These are phyloP conservation scores for Zygotorulaspora chibaensis DNA, from an alignment of 805 yeast species.

Conservation along the genomic window DNA sequence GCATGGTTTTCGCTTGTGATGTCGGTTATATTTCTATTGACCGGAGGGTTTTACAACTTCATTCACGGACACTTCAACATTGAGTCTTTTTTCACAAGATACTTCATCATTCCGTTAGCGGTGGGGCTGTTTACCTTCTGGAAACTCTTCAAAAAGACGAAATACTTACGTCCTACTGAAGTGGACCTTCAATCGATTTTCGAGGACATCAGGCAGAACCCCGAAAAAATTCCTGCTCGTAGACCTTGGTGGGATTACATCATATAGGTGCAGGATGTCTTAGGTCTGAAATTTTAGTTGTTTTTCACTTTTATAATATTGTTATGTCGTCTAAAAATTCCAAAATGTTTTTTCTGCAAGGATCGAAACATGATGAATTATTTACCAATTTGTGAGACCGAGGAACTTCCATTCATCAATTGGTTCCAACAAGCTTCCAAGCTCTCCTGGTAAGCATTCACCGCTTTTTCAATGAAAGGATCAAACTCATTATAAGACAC, in stretches of 20 bases:
- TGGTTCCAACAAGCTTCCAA: conserved; percentile 5
- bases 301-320: no score
- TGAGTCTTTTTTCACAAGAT: conserved; percentile 56
- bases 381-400: not conserved
- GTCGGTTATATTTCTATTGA: conserved; percentile 51
- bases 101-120: conserved; percentile 39
- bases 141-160: conserved; percentile 35
- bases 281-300: no score
- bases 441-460: conserved; percentile 5
- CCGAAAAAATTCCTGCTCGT: conserved; percentile 20
- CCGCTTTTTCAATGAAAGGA: conserved; percentile 4
- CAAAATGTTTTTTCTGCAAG: no score
- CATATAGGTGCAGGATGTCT: no score
- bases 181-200: conserved; percentile 39
- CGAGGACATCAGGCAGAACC: conserved; percentile 32
- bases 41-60: conserved; percentile 70
- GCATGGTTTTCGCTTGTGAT: conserved; percentile 52
- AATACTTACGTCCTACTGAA: conserved; percentile 35
- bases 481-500: not conserved
- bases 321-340: no score
- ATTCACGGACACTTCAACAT: conserved; percentile 44
- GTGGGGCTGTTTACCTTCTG: conserved; percentile 38
- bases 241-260: no score
- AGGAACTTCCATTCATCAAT: not conserved
- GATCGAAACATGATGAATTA: no score